Evolutionary conservation across 768 basidiomycete species (phyloP), one percentile per base, ranked within the genome.

Genomic region (Leccinum boreale): DNA sequence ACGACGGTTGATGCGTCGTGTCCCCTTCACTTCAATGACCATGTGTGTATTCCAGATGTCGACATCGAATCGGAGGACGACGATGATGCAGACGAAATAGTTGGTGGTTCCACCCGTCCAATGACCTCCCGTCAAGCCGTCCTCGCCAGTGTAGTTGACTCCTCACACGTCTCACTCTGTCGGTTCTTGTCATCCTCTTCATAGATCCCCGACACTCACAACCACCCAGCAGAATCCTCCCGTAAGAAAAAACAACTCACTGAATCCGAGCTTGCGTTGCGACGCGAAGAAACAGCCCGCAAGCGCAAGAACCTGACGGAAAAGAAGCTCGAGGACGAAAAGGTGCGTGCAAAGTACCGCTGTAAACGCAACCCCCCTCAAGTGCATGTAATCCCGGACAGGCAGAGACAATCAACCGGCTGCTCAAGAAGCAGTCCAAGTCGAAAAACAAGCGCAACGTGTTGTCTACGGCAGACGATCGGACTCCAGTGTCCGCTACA

Each of bases 331-430:
- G 57, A 60, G 10, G 59, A 60, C 42, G 59, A 60, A 72, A 92
- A 90, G 83, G 91, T 86, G 55, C 52, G 68, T 62, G 14, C 5
- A 3, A 10, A 14, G 10, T 1, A 50, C n/a, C 3, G 26, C 19
- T 50, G 10, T 7, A 10, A 49, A 28, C 10, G 17, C 8, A 12
- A 6, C 17, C 6, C 14, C 11, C 28, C 35, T 57, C n/a, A 56
- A 15, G 28, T 17, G 7, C 15, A 19, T 9, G 7, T n/a, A 17
- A 24, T 35, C 35, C 31, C 21, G 44, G 31, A 19, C 63, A 92
- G 89, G 85, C 85, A 23, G 92, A 94, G 65, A 94, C 92, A 0
- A 94, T 94, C 70, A 93, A 93, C 64, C 86, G 92, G 26, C 79
- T 94, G 14, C 81, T 94, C 52, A 92, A 92, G 70, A 94, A 93